Evolutionary conservation across 208 protist species (phyloP).

Genomic region (Leishmania martiniquensis): DNA sequence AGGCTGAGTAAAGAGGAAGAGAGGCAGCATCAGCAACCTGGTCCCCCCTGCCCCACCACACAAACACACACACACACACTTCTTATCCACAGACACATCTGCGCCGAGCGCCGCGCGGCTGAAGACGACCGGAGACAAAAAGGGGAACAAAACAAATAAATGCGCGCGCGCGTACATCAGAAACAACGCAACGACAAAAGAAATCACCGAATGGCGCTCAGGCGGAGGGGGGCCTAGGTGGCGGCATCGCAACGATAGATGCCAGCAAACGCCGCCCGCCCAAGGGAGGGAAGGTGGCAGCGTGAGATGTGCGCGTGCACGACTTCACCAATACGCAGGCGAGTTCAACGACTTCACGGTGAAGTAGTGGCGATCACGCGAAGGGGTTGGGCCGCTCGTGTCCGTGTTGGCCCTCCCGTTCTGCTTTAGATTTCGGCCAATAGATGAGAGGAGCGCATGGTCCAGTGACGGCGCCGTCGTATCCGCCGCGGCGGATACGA

Average conservation of each 20-base stretch:
- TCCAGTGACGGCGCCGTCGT: background rate
- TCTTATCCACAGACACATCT: background rate
- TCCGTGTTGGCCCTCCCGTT: background rate
- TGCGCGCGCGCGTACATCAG: too few species aligned
- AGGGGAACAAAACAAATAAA: background rate
- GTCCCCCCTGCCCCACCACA: background rate
- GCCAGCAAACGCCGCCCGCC: background rate
- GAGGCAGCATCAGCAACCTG: background rate
- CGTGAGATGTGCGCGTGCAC: background rate
- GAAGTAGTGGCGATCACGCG: conserved; percentile 4
- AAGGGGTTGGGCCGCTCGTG: background rate
- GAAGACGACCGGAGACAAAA: background rate
- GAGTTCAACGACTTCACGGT: conserved; percentile 5
- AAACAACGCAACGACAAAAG: too few species aligned
- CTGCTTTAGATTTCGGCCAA: conserved; percentile 4
- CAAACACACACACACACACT: background rate
- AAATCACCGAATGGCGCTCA: too few species aligned
- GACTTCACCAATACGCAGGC: background rate
- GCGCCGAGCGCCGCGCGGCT: too few species aligned
- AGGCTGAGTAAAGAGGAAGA: background rate
- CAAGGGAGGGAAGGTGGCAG: background rate
- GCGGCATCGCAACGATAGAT: background rate
- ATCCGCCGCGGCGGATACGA: background rate
- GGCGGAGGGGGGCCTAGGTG: too few species aligned
- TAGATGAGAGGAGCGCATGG: background rate